Conservation (phyloP, 2,329 filamentous ascomycete genomes). For the Colletotrichum costaricense region DNA sequence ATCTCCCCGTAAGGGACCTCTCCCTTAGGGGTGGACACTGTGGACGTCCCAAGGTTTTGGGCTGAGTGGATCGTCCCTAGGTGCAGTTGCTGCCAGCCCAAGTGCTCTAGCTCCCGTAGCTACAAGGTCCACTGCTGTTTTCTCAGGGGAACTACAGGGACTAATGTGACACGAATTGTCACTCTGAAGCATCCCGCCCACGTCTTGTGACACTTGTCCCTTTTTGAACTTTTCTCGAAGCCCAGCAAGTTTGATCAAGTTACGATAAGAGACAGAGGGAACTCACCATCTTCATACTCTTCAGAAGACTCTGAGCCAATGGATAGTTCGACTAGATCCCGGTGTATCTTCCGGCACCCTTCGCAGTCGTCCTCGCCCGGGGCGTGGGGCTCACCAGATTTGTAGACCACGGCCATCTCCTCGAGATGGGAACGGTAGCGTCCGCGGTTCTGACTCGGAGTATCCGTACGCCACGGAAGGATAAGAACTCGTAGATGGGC, state of each 20-base stretch:
- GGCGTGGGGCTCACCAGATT: conserved; percentile 13
- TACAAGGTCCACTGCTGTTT: conserved; percentile 22
- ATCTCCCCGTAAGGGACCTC: conserved; percentile 11
- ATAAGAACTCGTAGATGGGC: neutral
- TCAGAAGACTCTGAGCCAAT: conserved; percentile 16
- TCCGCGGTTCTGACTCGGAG: neutral
- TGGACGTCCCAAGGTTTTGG: conserved; percentile 1
- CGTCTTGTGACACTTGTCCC: neutral
- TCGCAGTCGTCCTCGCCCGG: conserved; percentile 21
- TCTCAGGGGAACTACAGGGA: conserved; percentile 10
- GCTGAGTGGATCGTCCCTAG: conserved; percentile 22
- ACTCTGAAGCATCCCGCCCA: neutral
- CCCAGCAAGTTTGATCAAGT: neutral
- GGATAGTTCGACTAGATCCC: conserved; percentile 25
- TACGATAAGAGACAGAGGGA: neutral
- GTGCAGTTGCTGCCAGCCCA: neutral
- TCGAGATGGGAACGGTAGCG: neutral
- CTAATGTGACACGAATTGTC: neutral
- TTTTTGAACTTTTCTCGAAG: neutral
- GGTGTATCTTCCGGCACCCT: conserved; percentile 33
- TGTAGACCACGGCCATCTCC: conserved; percentile 11
- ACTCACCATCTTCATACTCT: conserved; percentile 34
- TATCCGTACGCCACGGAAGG: neutral
- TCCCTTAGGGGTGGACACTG: too few species aligned
- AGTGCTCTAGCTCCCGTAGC: conserved; percentile 21